Evolutionary conservation across 192 early-diverging fungal genomes (phyloP).

Genomic region (Geosiphon pyriformis): DNA sequence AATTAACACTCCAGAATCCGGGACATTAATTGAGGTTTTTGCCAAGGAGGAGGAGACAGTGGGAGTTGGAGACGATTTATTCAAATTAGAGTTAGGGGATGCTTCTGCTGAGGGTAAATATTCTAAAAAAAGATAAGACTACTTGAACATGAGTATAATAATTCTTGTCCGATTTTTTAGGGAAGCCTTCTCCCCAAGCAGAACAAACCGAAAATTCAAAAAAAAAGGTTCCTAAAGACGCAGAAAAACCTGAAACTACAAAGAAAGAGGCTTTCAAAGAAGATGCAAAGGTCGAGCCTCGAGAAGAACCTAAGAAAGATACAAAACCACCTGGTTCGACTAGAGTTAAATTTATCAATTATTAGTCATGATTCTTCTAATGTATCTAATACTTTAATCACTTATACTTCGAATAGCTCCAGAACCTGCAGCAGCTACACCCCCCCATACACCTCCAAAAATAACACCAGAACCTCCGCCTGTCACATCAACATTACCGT

Average conservation of each 20-base stretch:
- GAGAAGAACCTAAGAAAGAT: conserved; percentile 40
- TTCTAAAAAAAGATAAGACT: not conserved
- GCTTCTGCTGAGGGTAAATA: conserved; percentile 52
- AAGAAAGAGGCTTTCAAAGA: conserved; percentile 39
- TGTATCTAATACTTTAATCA: not conserved
- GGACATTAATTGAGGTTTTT: conserved; percentile 77
- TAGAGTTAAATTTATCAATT: not conserved
- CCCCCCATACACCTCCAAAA: not conserved
- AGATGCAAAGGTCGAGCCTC: conserved; percentile 27
- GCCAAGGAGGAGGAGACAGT: conserved; percentile 87
- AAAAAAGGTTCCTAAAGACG: conserved; percentile 35
- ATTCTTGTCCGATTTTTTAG: no score
- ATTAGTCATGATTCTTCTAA: not conserved
- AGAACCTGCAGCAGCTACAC: not conserved
- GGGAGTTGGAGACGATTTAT: conserved; percentile 86
- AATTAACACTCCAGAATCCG: conserved; percentile 93
- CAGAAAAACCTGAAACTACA: conserved; percentile 38
- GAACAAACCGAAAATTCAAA: no score
- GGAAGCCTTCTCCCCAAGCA: no score
- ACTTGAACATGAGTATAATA: not conserved
- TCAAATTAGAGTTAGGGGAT: conserved; percentile 81
- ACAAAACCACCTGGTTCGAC: not conserved
- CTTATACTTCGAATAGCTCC: not conserved
- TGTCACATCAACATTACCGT: not conserved
- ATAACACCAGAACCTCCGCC: not conserved